A percentile compares a stretch with the other conserved stretches of the same genome.
Conservation (phyloP, 75 land plant species). For the Chamaecyparis obtusa region DNA sequence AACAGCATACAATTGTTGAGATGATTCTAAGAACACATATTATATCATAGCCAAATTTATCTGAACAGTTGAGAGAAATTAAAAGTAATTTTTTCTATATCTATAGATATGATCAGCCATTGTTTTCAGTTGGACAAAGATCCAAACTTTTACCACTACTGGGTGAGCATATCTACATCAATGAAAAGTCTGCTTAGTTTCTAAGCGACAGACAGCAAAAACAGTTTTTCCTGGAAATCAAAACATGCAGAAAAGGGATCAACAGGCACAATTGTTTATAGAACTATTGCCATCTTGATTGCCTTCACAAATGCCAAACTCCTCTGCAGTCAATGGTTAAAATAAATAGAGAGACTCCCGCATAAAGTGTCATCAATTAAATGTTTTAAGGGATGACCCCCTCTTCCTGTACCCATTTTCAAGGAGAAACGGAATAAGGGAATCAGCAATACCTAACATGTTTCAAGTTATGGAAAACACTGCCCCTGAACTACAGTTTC, state of each 20-base stretch:
- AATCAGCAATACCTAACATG: neutral
- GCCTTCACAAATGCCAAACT: neutral
- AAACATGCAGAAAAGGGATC: neutral
- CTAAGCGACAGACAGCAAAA: neutral
- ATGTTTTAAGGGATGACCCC: neutral
- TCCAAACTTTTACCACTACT: neutral
- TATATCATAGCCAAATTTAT: neutral
- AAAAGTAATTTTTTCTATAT: neutral
- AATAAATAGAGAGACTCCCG: neutral
- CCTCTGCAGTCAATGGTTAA: neutral
- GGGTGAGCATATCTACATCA: neutral
- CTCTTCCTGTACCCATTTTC: neutral
- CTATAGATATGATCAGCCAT: neutral
- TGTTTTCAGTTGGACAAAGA: neutral
- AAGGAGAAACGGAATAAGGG: neutral
- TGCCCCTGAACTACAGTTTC: neutral
- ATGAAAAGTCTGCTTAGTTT: neutral
- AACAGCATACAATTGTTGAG: neutral
- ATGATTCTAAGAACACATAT: neutral
- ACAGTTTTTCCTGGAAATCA: neutral
- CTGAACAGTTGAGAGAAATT: neutral
- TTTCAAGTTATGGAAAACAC: neutral
- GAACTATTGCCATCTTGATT: neutral
- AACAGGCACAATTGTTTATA: neutral
- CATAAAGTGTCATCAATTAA: neutral